Conservation (phyloP, 23 red algal species). For the Pyropia haitanensis region DNA sequence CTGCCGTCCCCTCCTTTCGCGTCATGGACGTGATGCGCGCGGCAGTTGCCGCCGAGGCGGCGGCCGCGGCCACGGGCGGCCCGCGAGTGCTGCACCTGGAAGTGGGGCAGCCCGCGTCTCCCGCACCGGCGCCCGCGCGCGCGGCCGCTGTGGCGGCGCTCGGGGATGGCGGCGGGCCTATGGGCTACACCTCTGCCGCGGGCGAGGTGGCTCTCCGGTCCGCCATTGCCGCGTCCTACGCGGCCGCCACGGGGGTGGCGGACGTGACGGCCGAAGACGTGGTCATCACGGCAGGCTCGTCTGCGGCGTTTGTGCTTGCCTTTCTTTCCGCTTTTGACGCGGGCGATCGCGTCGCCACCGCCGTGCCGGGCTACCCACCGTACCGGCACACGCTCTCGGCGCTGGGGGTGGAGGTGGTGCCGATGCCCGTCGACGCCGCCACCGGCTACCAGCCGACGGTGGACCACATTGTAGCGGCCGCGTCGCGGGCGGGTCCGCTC, state of each 20-base stretch:
- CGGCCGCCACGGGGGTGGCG: background rate
- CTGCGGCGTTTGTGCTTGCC: slow-evolving; percentile 15
- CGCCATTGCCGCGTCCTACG: slow-evolving; percentile 26
- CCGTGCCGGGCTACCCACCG: slow-evolving; percentile 34
- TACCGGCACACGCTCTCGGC: slow-evolving; percentile 30
- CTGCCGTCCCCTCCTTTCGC: too few species aligned
- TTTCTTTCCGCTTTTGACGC: slow-evolving; percentile 27
- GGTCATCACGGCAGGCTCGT: slow-evolving; percentile 19
- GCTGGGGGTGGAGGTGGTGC: slow-evolving; percentile 13
- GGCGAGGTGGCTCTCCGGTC: slow-evolving; percentile 6
- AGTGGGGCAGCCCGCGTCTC: slow-evolving; percentile 27
- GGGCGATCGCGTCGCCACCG: slow-evolving; percentile 25
- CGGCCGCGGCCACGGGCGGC: too few species aligned
- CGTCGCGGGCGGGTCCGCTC: background rate
- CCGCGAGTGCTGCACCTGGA: slow-evolving; percentile 32
- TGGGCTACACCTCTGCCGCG: slow-evolving; percentile 31
- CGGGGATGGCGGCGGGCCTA: background rate
- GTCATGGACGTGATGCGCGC: too few species aligned
- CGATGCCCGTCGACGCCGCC: slow-evolving; percentile 3
- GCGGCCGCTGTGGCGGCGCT: slow-evolving; percentile 5
- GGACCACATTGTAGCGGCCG: background rate
- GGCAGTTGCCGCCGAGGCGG: too few species aligned
- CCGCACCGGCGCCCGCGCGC: slow-evolving; percentile 3
- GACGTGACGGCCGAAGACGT: slow-evolving; percentile 4
- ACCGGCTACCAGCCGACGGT: slow-evolving; percentile 26